phyloP scores from a whole-genome alignment of 306 rosid species.

The Psophocarpus tetragonolobus region DNA sequence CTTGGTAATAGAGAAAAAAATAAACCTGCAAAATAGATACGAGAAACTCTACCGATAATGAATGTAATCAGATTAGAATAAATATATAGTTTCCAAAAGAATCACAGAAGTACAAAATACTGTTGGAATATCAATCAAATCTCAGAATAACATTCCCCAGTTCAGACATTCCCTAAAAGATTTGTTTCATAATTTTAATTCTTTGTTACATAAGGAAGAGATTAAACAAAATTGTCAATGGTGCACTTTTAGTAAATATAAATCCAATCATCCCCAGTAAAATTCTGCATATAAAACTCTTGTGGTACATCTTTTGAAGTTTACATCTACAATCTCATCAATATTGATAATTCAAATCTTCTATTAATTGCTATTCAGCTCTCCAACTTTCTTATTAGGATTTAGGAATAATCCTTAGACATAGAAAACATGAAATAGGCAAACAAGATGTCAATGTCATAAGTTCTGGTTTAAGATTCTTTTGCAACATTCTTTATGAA shows the following conservation, averaged over 20 bases:
- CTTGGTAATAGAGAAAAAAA: conserved; percentile 77
- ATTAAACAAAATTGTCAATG: background rate
- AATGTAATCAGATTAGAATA: conserved; percentile 24
- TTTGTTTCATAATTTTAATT: conserved; percentile 4
- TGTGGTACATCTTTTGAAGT: background rate
- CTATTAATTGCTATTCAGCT: background rate
- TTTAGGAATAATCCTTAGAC: background rate
- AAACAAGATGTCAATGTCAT: conserved; percentile 1
- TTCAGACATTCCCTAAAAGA: conserved; percentile 5
- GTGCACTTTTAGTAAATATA: background rate
- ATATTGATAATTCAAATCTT: conserved; percentile 3
- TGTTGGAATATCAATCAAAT: conserved; percentile 15
- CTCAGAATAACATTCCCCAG: background rate
- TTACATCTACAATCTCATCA: background rate
- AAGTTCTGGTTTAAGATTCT: background rate
- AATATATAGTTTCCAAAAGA: conserved; percentile 14
- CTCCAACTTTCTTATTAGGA: conserved; percentile 3
- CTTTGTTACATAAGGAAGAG: conserved; percentile 3
- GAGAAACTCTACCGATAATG: conserved; percentile 23
- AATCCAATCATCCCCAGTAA: background rate
- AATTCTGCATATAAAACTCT: conserved; percentile 5
- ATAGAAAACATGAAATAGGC: background rate
- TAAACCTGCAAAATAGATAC: conserved; percentile 61
- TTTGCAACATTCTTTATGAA: background rate
- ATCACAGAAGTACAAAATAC: conserved; percentile 14